Evolutionary conservation across 2,329 filamentous ascomycete genomes (phyloP).

Genomic region (Chalaropsis ovoidea): DNA sequence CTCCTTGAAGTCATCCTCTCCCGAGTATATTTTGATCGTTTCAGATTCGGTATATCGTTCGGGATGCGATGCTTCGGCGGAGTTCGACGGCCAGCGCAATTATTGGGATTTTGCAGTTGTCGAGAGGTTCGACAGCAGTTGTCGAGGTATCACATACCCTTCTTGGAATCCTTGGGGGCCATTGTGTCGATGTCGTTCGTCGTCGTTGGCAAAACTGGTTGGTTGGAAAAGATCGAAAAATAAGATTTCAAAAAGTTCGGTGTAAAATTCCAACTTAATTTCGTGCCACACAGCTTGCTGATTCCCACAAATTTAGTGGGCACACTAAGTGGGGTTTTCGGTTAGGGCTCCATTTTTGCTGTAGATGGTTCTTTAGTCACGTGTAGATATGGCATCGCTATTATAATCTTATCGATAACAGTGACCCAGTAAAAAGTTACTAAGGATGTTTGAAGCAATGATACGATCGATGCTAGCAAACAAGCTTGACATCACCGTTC

Average conservation of each 20-base stretch:
- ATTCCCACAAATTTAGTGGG: conserved; percentile 18
- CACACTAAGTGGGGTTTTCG: conserved; percentile 2
- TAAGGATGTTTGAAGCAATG: not conserved
- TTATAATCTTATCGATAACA: conserved; percentile 18
- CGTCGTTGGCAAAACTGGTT: conserved; percentile 25
- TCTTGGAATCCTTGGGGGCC: conserved; percentile 37
- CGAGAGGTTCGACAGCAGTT: conserved; percentile 14
- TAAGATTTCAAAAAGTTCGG: conserved; percentile 16
- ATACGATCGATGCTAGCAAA: not conserved
- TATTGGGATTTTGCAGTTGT: not conserved
- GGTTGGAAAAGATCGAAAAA: conserved; percentile 20
- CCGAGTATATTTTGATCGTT: conserved; percentile 18
- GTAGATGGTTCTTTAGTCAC: not conserved
- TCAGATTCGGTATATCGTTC: conserved; percentile 26
- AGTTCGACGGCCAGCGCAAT: conserved; percentile 14
- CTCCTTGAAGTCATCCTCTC: conserved; percentile 8
- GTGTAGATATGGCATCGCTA: not conserved
- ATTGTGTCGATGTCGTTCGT: conserved; percentile 31
- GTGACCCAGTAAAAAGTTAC: conserved; percentile 22
- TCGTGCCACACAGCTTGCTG: conserved; percentile 5
- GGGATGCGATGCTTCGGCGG: conserved; percentile 22
- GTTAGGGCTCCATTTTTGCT: conserved; percentile 21
- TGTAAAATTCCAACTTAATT: conserved; percentile 19
- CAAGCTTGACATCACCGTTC: not conserved
- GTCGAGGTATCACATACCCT: conserved; percentile 38